These are phyloP conservation scores for Yamadazyma sp. DNA, from an alignment of 805 yeast genomes.

Conservation along the genomic window DNA sequence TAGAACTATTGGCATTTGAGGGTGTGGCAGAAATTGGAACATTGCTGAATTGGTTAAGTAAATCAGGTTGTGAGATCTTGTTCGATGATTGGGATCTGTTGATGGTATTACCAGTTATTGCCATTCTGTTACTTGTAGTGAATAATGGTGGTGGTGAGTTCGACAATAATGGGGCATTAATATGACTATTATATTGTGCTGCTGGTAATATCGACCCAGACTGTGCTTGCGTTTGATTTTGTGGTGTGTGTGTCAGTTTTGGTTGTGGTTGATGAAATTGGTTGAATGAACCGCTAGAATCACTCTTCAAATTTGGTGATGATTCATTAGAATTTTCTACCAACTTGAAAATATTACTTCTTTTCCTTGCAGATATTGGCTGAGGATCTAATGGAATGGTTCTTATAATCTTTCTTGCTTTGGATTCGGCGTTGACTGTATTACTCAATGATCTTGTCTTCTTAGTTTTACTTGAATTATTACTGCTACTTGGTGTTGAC, in stretches of 20 bases:
- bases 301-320: slow-evolving; percentile 20
- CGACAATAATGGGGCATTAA: not conserved
- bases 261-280: not conserved
- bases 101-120: slow-evolving; percentile 15
- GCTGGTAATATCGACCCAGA: not conserved
- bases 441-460: slow-evolving; percentile 52
- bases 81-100: slow-evolving; percentile 7
- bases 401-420: slow-evolving; percentile 70
- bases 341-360: slow-evolving; percentile 37
- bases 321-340: slow-evolving; percentile 33
- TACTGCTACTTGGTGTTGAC: slow-evolving; percentile 36
- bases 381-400: slow-evolving; percentile 83
- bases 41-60: slow-evolving; percentile 5
- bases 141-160: slow-evolving; percentile 11
- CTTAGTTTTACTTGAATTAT: slow-evolving; percentile 29
- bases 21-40: too few relatives aligned
- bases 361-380: slow-evolving; percentile 51
- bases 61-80: slow-evolving; percentile 5
- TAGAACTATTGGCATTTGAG: too few relatives aligned
- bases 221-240: not conserved
- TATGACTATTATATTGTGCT: not conserved
- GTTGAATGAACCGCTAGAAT: not conserved
- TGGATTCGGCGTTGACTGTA: slow-evolving; percentile 61
- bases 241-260: not conserved
- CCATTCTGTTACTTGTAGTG: slow-evolving; percentile 13